These are phyloP conservation scores for Vitellaria paradoxa DNA, from an alignment of 179 eudicot genomes.

Conservation along the genomic window DNA sequence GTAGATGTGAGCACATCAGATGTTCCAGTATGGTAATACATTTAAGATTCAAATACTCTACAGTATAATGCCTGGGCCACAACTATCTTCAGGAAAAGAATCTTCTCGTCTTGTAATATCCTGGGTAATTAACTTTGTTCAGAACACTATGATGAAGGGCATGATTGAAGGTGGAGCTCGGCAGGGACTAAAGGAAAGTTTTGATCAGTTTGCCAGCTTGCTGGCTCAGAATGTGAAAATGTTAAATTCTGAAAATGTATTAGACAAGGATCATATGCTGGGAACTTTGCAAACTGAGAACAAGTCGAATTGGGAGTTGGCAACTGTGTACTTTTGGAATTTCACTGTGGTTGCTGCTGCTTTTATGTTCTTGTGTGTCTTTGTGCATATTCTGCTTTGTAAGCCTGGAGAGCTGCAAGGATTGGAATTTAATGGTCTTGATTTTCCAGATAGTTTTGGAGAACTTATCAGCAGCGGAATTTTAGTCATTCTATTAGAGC, in stretches of 20 bases:
- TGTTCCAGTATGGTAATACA: constrained; percentile 74
- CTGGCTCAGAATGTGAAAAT: constrained; percentile 49
- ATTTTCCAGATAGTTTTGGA: constrained; percentile 88
- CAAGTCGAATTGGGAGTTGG: constrained; percentile 67
- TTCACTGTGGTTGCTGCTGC: constrained; percentile 58
- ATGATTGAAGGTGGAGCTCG: constrained; percentile 81
- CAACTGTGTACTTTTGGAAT: constrained; percentile 64
- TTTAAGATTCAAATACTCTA: constrained; percentile 69
- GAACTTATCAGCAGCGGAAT: constrained; percentile 63
- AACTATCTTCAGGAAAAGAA: constrained; percentile 60
- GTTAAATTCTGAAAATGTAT: constrained; percentile 26
- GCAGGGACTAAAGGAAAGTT: constrained; percentile 82
- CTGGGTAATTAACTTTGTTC: constrained; percentile 67
- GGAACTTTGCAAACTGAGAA: constrained; percentile 56
- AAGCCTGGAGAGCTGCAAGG: constrained; percentile 55
- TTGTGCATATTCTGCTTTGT: constrained; percentile 60
- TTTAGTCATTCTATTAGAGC: constrained; percentile 54
- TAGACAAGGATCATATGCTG: constrained; percentile 54
- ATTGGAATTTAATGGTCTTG: constrained; percentile 66
- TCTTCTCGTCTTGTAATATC: constrained; percentile 62
- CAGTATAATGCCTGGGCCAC: constrained; percentile 59
- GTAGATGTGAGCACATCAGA: constrained; percentile 73
- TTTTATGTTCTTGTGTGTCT: constrained; percentile 44
- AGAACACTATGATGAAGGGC: constrained; percentile 72
- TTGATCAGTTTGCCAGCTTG: constrained; percentile 54